These are phyloP conservation scores for Pseudonitzschia multiseries DNA, from an alignment of 108 stramenopile genomes.

Conservation along the genomic window DNA sequence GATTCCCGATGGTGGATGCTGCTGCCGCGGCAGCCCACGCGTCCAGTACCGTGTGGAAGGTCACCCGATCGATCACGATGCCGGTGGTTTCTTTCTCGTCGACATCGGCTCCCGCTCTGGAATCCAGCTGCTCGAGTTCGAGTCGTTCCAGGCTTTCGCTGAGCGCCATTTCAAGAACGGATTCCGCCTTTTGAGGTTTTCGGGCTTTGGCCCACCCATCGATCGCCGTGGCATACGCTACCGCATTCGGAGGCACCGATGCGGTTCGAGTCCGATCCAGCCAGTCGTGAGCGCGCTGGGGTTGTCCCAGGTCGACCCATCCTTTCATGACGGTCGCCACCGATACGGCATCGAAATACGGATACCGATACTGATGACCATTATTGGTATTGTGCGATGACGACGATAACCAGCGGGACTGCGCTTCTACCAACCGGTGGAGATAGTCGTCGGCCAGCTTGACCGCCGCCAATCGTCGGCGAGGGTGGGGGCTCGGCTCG, in stretches of 20 bases:
- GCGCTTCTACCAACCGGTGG: constrained; percentile 18
- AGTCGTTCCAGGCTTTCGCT: not conserved
- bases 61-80: constrained; percentile 1
- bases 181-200: not conserved
- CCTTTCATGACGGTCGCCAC: constrained; percentile 32
- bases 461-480: constrained; percentile 5
- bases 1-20: not conserved
- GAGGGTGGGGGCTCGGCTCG: not conserved
- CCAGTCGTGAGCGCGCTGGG: constrained; percentile 27
- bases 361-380: not conserved
- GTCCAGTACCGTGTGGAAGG: constrained; percentile 13
- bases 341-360: constrained; percentile 23
- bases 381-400: not conserved
- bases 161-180: not conserved
- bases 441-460: constrained; percentile 29
- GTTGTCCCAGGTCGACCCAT: constrained; percentile 21
- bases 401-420: not conserved
- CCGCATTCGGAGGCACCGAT: constrained; percentile 10
- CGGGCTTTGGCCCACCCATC: constrained; percentile 9
- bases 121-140: not conserved
- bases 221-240: not conserved
- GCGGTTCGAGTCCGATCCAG: constrained; percentile 5
- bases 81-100: not conserved
- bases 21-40: not conserved
- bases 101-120: not conserved